Evolutionary conservation across 225 moss, liverwort and hornwort species (phyloP), one percentile per base, ranked within the genome.

Genomic region (Thuidium tamariscinum): DNA sequence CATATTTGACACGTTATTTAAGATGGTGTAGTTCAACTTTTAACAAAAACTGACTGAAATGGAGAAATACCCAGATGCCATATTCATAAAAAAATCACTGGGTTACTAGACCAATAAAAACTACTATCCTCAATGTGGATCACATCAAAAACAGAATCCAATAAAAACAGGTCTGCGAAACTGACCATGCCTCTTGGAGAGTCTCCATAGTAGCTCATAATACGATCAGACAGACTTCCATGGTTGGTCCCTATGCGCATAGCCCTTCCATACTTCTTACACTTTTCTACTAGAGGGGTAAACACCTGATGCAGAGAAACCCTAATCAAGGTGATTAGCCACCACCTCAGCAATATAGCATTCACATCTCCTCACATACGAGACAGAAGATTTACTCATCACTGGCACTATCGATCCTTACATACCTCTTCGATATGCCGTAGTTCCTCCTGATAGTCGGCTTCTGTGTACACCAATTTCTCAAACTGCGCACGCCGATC

Each of bases 141-240:
- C 61, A 55, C 36, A 74, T 32, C 67, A 36, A 74, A 27, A 62
- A 57, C 8, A 59, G 27, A 56, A 39, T 37, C 55, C 77, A 55
- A 56, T 27, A 37, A 77, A 57, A 83, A 78, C 41, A 77, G 52
- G 59, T 82, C 65, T 30, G 37, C 13, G 57, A 44, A 72, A 85
- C 91, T 86, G 82, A 97, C 98, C 98, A 98, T 98, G 90, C 98
- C 98, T 60, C 95, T 92, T 51, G 95, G 98, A 91, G 98, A 98
- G 90, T 98, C 98, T 77, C 98, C 98, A 56, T 96, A 96, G 89
- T 98, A 98, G 90, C 98, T 98, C 98, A 98, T 98, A 85, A 96
- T 98, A 67, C 98, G 95, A 84, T 98, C 98, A 32, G 98, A 98
- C 81, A 98, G 89, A 92, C 98, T 98, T 77, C 98, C 98, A 90